Percentiles rank a stretch among this genome's conserved stretches.
Conservation (phyloP, 306 rosid genomes). For the Glycine tomentella region DNA sequence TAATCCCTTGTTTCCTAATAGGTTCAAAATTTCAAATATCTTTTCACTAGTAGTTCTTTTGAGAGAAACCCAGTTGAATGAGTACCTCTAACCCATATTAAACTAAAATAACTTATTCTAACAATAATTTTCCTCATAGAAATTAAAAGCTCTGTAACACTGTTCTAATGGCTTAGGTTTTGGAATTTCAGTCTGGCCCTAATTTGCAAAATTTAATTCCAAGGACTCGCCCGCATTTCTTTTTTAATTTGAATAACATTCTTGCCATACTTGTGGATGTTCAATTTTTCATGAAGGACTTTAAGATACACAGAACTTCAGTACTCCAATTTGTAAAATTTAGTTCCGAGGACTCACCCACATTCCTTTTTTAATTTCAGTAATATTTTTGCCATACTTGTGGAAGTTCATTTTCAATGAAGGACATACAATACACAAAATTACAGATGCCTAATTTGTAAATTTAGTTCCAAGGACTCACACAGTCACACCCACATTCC, state of each 20-base stretch:
- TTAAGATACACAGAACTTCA: not conserved
- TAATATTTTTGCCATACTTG: not conserved
- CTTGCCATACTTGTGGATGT: not conserved
- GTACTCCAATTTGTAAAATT: not conserved
- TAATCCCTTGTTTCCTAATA: not conserved
- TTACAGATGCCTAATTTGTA: not conserved
- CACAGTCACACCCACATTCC: not conserved
- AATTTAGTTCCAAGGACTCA: not conserved
- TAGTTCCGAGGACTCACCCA: not conserved
- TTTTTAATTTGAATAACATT: not conserved
- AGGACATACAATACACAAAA: not conserved
- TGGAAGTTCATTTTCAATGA: not conserved
- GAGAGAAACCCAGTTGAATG: not conserved
- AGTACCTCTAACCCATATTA: not conserved
- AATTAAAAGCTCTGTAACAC: not conserved
- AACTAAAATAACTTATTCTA: not conserved
- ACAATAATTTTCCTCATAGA: not conserved
- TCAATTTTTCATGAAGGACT: not conserved
- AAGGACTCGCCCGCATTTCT: not conserved
- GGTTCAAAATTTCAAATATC: constrained; percentile 5
- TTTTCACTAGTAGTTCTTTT: too few species aligned
- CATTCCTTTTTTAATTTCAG: not conserved
- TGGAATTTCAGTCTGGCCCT: not conserved
- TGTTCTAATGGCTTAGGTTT: not conserved
- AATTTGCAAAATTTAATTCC: not conserved